Base-by-base conservation (phyloP, 75 land plant species). In the Azolla pinnata region DNA sequence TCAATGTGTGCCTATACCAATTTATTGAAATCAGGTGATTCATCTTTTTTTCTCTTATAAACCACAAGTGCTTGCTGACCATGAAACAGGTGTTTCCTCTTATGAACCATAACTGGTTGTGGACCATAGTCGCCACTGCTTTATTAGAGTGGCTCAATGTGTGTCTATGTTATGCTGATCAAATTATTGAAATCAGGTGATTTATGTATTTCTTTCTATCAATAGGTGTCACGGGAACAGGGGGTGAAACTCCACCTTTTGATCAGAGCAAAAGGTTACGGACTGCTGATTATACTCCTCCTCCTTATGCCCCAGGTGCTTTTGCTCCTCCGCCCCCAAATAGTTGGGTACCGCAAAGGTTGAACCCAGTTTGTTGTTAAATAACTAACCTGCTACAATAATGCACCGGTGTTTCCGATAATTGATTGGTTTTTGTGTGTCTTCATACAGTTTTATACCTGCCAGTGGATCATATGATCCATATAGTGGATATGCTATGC, bases 271-370 rank as follows among this genome's bases (percentile, higher is more conserved):
- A 95, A 67, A 78, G 99, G 16, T 45, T 84, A 64, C 64, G 91
- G 54, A 95, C 97, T 50, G 97, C 81, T 35, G 99, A 95, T 53
- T 90, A 81, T 64, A 64, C 85, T 35, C 85, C 83, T 44, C 60
- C 79, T 21, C 79, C 73, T n/a, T 90, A 83, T 75, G 55, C 81
- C 54, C 75, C 82, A 64, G 74, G 81, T 55, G 67, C 83, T 49
- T 81, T 82, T 64, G 82, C 81, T 53, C 80, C 85, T 57, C 82
- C 83, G 31, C 76, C 90, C 45, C 67, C 95, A 46, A 79, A 91
- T 79, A 81, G 86, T 49, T 95, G 99, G 99, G 84, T 73, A 34
- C 87, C 91, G 18, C 92, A 80, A 68, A 79, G 81, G 97, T 86
- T 59, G 23, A 5, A 9, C 49, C 18, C 32, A 34, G 30, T 24